Evolutionary conservation across 1,284 basidiomycete species (phyloP), one percentile per base, ranked within the genome.

Genomic region (Tylopilus sp.): DNA sequence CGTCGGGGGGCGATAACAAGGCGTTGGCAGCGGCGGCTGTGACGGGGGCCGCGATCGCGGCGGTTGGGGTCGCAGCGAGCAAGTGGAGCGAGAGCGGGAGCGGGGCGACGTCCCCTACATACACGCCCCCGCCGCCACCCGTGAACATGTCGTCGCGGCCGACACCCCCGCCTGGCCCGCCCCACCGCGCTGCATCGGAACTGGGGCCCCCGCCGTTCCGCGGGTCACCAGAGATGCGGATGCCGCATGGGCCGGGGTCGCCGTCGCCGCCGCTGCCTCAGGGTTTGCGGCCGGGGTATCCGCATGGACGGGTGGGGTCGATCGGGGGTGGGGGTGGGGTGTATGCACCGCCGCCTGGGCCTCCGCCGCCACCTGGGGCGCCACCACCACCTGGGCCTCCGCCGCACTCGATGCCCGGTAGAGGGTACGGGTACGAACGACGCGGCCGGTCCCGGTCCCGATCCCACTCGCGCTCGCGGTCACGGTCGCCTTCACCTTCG

Each of bases 111-210:
- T n/a, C n/a, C n/a, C n/a, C n/a, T n/a, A n/a, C n/a, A n/a, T n/a
- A n/a, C n/a, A n/a, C n/a, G n/a, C 6, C 39, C 17, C 8, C 25
- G 40, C 45, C 57, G 17, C 64, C 66, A 5, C 46, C 20, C 2
- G 44, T 68, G 6, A 48, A 56, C 29, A 35, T 47, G 46, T 49
- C 52, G 10, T 51, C 61, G 0, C 61, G 46, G 29, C 66, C 61
- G 8, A 19, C n/a, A 0, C 33, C 26, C 9, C 47, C 45, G 14
- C 41, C 52, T 5, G 39, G 25, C 22, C 20, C 52, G 15, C 46
- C 55, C 11, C 53, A 36, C 15, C 22, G 5, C 28, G 37, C 9
- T 24, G 4, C 15, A 2, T 13, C 14, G 13, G n/a, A 24, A 20
- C 20, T 20, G 7, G 20, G 14, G 20, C 15, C 36, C 13, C 20